A percentile compares a stretch with the other conserved stretches of the same genome.
These are phyloP conservation scores for Pascua guehoae DNA, from an alignment of 1,284 basidiomycete species.

Conservation along the genomic window DNA sequence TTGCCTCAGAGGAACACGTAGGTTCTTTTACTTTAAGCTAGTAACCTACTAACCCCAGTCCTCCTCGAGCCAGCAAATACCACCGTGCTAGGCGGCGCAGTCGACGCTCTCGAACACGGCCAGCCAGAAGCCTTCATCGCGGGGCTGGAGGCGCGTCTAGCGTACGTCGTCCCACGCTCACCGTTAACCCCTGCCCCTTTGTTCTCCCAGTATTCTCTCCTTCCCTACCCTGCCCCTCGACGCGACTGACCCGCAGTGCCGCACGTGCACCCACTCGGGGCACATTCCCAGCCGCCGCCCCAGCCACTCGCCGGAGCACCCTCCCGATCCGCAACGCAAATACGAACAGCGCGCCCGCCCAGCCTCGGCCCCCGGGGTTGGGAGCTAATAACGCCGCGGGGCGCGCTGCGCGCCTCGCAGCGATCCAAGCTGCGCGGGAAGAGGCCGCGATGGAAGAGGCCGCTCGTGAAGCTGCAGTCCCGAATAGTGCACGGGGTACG, in stretches of 20 bases:
- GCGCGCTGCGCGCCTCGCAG: slow-evolving; percentile 13
- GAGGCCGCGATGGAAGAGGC: background rate
- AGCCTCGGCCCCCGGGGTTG: too few relatives aligned
- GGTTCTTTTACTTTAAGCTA: too few relatives aligned
- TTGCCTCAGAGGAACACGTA: slow-evolving; percentile 27
- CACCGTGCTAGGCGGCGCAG: slow-evolving; percentile 32
- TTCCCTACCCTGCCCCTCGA: slow-evolving; percentile 1
- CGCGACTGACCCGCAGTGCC: background rate
- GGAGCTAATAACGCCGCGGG: background rate
- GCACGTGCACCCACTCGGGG: background rate
- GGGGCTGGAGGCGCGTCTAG: slow-evolving; percentile 20
- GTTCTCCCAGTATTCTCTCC: too few relatives aligned
- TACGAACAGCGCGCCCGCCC: background rate
- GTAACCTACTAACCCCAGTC: slow-evolving; percentile 18
- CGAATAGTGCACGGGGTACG: background rate
- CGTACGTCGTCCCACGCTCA: slow-evolving; percentile 24
- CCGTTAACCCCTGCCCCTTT: too few relatives aligned
- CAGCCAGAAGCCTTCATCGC: slow-evolving; percentile 36
- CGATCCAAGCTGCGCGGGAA: slow-evolving; percentile 9
- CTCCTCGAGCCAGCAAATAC: slow-evolving; percentile 40
- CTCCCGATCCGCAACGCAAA: background rate
- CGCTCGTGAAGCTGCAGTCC: background rate
- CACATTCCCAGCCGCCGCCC: background rate
- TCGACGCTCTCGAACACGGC: slow-evolving; percentile 36
- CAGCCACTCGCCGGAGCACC: background rate